Evolutionary conservation across 495 filamentous ascomycete genomes (phyloP), one percentile per base, ranked within the genome.

Genomic region (Penicillium bovifimosum): DNA sequence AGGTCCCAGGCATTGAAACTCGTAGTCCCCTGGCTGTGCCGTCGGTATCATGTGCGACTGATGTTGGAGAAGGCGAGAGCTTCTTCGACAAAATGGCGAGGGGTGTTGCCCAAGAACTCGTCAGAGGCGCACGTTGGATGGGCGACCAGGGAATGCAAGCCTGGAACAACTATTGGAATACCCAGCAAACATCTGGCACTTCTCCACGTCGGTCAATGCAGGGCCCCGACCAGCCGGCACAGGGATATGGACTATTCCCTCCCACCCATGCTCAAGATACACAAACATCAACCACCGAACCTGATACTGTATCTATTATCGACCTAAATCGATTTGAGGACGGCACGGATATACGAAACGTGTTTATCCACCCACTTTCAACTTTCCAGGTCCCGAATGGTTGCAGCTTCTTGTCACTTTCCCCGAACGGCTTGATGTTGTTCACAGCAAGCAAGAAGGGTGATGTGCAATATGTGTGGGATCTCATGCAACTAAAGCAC

Each of bases 361-460:
- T 72, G 40, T 49, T 67, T 20, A 66, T 76, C 31, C 77, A 83
- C 43, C 88, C 90, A 3, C 65, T 90, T 40, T 84, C 87, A 6
- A 92, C 90, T 0, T 96, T 97, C 58, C 80, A 82, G 17, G 76
- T 87, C 5, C 86, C 86, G 7, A 80, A 86, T 43, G 93, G 93
- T 18, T 96, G 91, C 67, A 96, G 93, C 65, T 91, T 88, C 62
- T 67, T 98, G 17, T 95, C 91, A 0, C 88, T 98, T 47, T 84
- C 91, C 39, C 91, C 93, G 0, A 86, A 81, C 40, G 92, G 92
- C 2, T 69, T 96, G 2, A 81, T 83, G 63, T 73, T 98, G 9
- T 81, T 98, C 54, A 97, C 88, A 1, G 91, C 88, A 14, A 96
- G 87, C 65, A 86, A 80, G 58, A 96, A 96, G 57, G 93, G 93